Percentiles rank a stretch among this genome's conserved stretches.
Conservation (phyloP, 352 stramenopile species). For the Pythium biforme region DNA sequence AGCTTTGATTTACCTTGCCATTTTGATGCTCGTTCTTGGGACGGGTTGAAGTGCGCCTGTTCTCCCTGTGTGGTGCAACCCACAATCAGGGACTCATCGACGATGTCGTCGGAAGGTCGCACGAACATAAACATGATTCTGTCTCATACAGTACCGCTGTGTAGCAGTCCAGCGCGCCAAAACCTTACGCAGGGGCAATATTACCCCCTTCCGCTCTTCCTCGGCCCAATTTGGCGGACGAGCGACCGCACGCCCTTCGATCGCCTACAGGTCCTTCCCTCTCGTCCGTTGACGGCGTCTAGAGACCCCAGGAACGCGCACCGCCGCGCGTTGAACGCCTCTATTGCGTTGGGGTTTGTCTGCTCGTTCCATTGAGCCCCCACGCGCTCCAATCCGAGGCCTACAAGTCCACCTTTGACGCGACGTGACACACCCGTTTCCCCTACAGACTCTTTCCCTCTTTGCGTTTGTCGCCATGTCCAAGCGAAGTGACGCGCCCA, state of each 20-base stretch:
- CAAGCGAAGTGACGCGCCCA: conserved; percentile 27
- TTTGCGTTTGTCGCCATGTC: conserved; percentile 6
- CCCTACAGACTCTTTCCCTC: not conserved
- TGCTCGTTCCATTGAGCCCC: conserved; percentile 8
- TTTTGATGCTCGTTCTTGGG: conserved; percentile 11
- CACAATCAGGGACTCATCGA: not conserved
- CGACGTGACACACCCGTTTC: not conserved
- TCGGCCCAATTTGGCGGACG: conserved; percentile 16
- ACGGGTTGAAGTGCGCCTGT: conserved; percentile 21
- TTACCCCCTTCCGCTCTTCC: too few species aligned
- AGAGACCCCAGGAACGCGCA: not conserved
- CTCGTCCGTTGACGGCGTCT: too few species aligned
- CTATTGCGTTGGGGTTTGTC: not conserved
- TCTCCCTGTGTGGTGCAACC: conserved; percentile 5
- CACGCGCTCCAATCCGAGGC: not conserved
- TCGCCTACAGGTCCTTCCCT: not conserved
- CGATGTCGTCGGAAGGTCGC: conserved; percentile 7
- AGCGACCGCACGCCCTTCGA: not conserved
- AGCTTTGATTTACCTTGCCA: not conserved
- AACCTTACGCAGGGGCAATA: conserved; percentile 1
- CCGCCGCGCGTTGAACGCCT: not conserved
- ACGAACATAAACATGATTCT: conserved; percentile 10
- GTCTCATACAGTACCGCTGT: conserved; percentile 7
- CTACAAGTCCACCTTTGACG: not conserved
- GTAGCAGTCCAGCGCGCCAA: conserved; percentile 17